Conservation (phyloP, 2,329 filamentous ascomycete genomes). For the Trichoderma sp. region DNA sequence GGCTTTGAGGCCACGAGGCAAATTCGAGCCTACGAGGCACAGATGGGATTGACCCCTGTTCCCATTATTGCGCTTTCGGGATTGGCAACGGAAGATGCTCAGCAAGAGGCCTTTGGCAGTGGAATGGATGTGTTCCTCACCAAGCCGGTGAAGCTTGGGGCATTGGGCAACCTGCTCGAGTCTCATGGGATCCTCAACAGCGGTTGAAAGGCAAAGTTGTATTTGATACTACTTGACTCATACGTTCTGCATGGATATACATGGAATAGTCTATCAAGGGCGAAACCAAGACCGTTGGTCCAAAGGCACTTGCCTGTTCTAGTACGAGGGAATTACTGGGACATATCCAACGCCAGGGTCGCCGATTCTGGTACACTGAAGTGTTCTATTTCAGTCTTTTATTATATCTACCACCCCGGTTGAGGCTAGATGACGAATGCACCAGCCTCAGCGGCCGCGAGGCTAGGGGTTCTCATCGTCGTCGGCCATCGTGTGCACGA, state of each 20-base stretch:
- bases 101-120: constrained; percentile 48
- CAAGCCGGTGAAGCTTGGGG: constrained; percentile 46
- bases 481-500: background rate
- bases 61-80: constrained; percentile 51
- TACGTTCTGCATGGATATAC: background rate
- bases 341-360: background rate
- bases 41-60: constrained; percentile 36
- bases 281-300: background rate
- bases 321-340: background rate
- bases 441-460: background rate
- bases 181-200: constrained; percentile 4
- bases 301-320: background rate
- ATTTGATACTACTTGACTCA: background rate
- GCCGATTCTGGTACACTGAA: background rate
- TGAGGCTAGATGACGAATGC: background rate
- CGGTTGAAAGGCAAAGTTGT: background rate
- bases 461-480: background rate
- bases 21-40: constrained; percentile 44
- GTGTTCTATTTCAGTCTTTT: background rate
- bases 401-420: background rate
- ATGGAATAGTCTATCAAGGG: background rate
- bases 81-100: constrained; percentile 43
- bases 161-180: constrained; percentile 27
- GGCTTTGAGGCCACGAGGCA: constrained; percentile 44
- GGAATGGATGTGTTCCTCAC: constrained; percentile 52